Conservation (phyloP, 1,139 yeast genomes). For the Scheffersomyces illinoinensis region DNA sequence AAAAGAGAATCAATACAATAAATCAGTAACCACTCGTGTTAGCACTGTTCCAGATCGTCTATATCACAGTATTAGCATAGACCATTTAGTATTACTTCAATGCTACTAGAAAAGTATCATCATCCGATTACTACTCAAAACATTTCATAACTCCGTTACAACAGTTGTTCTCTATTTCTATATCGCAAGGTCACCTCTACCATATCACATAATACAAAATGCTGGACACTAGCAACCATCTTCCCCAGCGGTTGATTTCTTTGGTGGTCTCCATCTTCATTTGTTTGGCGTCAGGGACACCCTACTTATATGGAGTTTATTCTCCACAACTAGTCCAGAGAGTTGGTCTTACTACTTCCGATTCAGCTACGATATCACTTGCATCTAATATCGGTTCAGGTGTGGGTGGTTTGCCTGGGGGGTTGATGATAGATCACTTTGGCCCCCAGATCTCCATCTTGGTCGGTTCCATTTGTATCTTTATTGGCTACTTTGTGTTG, state of each 20-base stretch:
- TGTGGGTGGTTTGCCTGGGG: slow-evolving; percentile 69
- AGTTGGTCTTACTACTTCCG: slow-evolving; percentile 58
- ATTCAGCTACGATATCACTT: slow-evolving; percentile 64
- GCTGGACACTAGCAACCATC: slow-evolving; percentile 2
- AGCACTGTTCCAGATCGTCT: no score
- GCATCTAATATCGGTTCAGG: slow-evolving; percentile 66
- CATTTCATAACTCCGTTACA: neutral
- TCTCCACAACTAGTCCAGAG: slow-evolving; percentile 65
- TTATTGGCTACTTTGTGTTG: slow-evolving; percentile 40
- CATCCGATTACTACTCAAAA: neutral
- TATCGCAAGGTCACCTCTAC: no score
- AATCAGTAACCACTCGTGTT: neutral
- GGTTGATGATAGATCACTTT: slow-evolving; percentile 58
- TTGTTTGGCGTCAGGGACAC: slow-evolving; percentile 61
- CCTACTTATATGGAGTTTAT: slow-evolving; percentile 69
- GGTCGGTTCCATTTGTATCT: slow-evolving; percentile 53
- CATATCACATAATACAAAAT: neutral
- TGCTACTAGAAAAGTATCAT: neutral
- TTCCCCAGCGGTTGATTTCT: slow-evolving; percentile 12
- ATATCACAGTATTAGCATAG: neutral
- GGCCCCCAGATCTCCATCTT: slow-evolving; percentile 58
- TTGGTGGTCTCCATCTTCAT: slow-evolving; percentile 30
- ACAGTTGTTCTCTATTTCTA: no score
- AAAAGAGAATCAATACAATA: neutral
- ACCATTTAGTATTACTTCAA: neutral